phyloP scores from a whole-genome alignment of 2,329 filamentous ascomycete species.

The Xylaria arbuscula region DNA sequence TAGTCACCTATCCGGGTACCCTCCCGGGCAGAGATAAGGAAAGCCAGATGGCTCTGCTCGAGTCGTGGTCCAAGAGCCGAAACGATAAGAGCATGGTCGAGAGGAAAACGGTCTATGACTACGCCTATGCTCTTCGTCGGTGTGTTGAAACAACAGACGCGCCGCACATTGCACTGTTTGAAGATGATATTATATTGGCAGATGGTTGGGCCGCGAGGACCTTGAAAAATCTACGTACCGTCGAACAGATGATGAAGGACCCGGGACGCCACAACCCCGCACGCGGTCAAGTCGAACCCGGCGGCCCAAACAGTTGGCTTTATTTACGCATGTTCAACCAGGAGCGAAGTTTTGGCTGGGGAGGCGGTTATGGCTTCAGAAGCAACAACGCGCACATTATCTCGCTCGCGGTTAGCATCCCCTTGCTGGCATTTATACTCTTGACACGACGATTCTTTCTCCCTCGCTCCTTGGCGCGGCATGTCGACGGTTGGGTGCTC shows the following conservation, averaged over 20 bases:
- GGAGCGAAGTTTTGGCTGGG: slow-evolving; percentile 49
- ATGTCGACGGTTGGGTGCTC: slow-evolving; percentile 47
- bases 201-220: slow-evolving; percentile 49
- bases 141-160: slow-evolving; percentile 46
- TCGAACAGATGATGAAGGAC: slow-evolving; percentile 48
- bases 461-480: slow-evolving; percentile 41
- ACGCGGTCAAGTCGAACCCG: slow-evolving; percentile 42
- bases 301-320: slow-evolving; percentile 47
- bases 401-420: slow-evolving; percentile 43
- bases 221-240: slow-evolving; percentile 41
- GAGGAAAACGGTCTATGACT: slow-evolving; percentile 49
- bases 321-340: slow-evolving; percentile 50
- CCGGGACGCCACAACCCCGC: slow-evolving; percentile 42
- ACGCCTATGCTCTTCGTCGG: slow-evolving; percentile 47
- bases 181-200: slow-evolving; percentile 50
- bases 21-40: slow-evolving; percentile 39
- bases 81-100: slow-evolving; percentile 43
- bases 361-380: slow-evolving; percentile 47
- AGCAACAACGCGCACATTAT: slow-evolving; percentile 49
- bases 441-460: slow-evolving; percentile 40
- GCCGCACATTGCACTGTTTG: slow-evolving; percentile 49
- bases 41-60: slow-evolving; percentile 40
- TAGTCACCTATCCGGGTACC: slow-evolving; percentile 45
- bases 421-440: slow-evolving; percentile 41
- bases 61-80: slow-evolving; percentile 40